Percentiles rank a stretch among this genome's conserved stretches.
Conservation (phyloP, 805 yeast genomes). For the Kuraishia borneana region DNA sequence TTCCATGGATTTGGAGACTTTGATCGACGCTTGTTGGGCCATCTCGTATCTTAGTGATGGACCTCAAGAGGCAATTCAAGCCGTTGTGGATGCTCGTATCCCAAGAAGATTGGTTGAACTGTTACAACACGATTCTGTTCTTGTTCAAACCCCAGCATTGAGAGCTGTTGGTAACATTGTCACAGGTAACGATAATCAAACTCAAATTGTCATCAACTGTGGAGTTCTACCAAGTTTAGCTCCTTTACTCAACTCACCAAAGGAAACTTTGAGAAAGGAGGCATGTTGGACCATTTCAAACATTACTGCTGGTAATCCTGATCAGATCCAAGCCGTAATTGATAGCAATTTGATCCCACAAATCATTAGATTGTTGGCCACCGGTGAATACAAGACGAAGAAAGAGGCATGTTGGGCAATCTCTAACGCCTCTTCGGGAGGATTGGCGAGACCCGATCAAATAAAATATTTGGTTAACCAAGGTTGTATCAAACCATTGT, state of each 20-base stretch:
- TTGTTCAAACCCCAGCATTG: conserved; percentile 93
- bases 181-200: conserved; percentile 92
- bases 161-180: conserved; percentile 97
- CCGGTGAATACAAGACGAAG: conserved; percentile 90
- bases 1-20: conserved; percentile 84
- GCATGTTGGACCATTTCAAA: conserved; percentile 99
- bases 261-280: conserved; percentile 91
- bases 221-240: conserved; percentile 84
- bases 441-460: conserved; percentile 83
- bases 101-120: conserved; percentile 91
- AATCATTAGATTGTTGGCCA: conserved; percentile 59
- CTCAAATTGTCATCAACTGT: conserved; percentile 87
- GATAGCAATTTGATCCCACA: conserved; percentile 92
- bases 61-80: conserved; percentile 84
- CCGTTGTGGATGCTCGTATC: conserved; percentile 91
- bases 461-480: conserved; percentile 86
- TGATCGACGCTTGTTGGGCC: conserved; percentile 98
- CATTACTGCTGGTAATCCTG: conserved; percentile 93
- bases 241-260: conserved; percentile 68
- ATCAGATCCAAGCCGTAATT: conserved; percentile 94
- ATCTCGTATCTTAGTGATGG: conserved; percentile 93
- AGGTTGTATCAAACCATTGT: conserved; percentile 95
- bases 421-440: conserved; percentile 96
- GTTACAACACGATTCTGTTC: conserved; percentile 69
- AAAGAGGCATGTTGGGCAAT: conserved; percentile 99